A percentile compares a stretch with the other conserved stretches of the same genome.
Evolutionary conservation across 2,329 filamentous ascomycete genomes (phyloP).

Genomic region (Colletotrichum musicola): DNA sequence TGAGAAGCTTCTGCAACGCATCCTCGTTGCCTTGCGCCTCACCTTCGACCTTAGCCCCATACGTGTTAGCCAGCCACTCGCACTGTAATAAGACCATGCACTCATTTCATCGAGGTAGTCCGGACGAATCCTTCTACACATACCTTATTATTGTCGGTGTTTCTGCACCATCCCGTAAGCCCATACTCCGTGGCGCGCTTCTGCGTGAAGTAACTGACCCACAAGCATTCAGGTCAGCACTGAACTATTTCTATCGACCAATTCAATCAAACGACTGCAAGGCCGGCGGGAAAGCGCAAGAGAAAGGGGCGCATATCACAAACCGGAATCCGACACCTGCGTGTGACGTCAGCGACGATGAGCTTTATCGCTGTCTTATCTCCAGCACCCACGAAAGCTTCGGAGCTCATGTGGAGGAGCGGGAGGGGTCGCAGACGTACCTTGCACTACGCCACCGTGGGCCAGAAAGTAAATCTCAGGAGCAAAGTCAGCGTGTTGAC

Average conservation of each 20-base stretch:
- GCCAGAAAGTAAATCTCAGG: slow-evolving; percentile 71
- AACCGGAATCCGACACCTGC: slow-evolving; percentile 70
- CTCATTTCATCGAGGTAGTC: too few species aligned
- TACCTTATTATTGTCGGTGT: slow-evolving; percentile 69
- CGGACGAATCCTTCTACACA: slow-evolving; percentile 6
- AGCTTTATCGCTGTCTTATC: slow-evolving; percentile 22
- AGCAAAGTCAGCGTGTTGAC: background rate
- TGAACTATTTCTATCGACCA: background rate
- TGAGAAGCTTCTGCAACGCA: slow-evolving; percentile 76
- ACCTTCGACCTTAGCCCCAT: slow-evolving; percentile 77
- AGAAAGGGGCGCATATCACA: slow-evolving; percentile 12
- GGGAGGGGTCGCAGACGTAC: slow-evolving; percentile 65
- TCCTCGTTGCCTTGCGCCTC: slow-evolving; percentile 84
- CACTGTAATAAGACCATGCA: too few species aligned
- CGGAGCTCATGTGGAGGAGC: slow-evolving; percentile 52
- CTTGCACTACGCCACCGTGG: slow-evolving; percentile 76
- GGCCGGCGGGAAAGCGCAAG: background rate
- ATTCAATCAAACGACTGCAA: background rate
- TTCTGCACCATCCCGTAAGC: slow-evolving; percentile 73
- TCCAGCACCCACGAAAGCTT: slow-evolving; percentile 31
- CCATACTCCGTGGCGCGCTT: slow-evolving; percentile 63
- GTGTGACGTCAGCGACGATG: slow-evolving; percentile 44
- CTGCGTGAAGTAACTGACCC: slow-evolving; percentile 64
- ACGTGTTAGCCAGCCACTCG: too few species aligned
- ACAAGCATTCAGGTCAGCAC: too few species aligned